Conservation (phyloP, 257 asterid genomes). For the Petrea volubilis region DNA sequence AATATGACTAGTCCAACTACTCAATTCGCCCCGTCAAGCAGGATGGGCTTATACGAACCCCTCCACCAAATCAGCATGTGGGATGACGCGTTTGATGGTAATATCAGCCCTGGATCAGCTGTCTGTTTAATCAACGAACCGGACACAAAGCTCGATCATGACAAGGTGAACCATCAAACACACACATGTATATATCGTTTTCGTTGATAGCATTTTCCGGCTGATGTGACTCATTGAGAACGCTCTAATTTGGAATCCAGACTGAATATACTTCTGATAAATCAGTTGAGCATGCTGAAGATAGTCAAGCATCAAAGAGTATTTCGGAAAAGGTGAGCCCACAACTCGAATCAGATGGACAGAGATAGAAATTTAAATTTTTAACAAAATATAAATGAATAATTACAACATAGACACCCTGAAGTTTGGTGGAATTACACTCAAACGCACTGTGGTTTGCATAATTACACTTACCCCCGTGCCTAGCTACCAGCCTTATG, state of each 20-base stretch:
- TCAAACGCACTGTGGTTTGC: no score
- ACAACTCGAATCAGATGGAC: not conserved
- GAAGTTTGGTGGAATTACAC: no score
- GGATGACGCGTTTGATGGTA: conserved; percentile 68
- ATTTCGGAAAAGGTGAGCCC: conserved; percentile 69
- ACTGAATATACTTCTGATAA: conserved; percentile 65
- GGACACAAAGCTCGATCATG: conserved; percentile 50
- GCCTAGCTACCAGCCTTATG: no score
- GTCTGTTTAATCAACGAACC: conserved; percentile 43
- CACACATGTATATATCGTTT: not conserved
- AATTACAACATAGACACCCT: no score
- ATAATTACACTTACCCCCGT: no score
- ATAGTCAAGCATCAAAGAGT: conserved; percentile 49
- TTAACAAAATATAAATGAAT: no score
- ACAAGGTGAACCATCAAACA: conserved; percentile 47
- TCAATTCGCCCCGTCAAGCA: conserved; percentile 69
- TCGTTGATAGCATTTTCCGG: not conserved
- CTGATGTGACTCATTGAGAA: not conserved
- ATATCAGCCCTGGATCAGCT: conserved; percentile 46
- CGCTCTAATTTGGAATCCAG: conserved; percentile 19
- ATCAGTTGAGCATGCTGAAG: conserved; percentile 54
- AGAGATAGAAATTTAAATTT: no score
- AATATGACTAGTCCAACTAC: conserved; percentile 67
- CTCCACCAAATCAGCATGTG: conserved; percentile 77
- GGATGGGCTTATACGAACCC: conserved; percentile 70